Evolutionary conservation across 352 stramenopile species (phyloP).

Genomic region (Phytopythium vexans): DNA sequence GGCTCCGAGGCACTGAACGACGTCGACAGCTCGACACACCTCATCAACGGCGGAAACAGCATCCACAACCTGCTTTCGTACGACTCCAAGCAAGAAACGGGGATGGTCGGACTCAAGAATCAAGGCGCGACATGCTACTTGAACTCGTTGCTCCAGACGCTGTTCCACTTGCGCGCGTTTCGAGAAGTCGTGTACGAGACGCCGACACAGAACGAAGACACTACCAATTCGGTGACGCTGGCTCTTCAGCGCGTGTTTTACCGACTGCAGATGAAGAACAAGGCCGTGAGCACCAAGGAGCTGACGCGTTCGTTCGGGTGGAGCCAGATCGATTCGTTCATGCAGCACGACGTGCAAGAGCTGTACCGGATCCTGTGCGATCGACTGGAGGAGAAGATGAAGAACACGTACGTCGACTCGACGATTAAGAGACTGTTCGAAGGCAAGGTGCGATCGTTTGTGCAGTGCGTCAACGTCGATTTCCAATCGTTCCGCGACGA

Average conservation of each 20-base stretch:
- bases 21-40: too few species aligned
- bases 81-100: slow-evolving; percentile 79
- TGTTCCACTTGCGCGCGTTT: slow-evolving; percentile 89
- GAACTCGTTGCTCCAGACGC: slow-evolving; percentile 92
- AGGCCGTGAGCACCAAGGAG: slow-evolving; percentile 90
- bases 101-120: slow-evolving; percentile 88
- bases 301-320: slow-evolving; percentile 92
- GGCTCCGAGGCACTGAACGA: too few species aligned
- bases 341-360: slow-evolving; percentile 93
- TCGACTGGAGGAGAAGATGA: slow-evolving; percentile 92
- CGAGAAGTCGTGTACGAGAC: slow-evolving; percentile 83
- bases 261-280: slow-evolving; percentile 60
- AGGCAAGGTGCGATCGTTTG: slow-evolving; percentile 86
- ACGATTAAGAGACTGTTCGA: slow-evolving; percentile 88
- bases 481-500: slow-evolving; percentile 88
- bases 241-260: slow-evolving; percentile 87
- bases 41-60: slow-evolving; percentile 7
- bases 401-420: slow-evolving; percentile 76
- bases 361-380: slow-evolving; percentile 91
- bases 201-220: slow-evolving; percentile 74
- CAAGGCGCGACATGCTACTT: slow-evolving; percentile 93
- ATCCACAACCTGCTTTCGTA: slow-evolving; percentile 42
- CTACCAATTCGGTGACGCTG: slow-evolving; percentile 78
- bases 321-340: slow-evolving; percentile 89
- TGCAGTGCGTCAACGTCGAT: slow-evolving; percentile 90